Evolutionary conservation across 2,329 filamentous ascomycete genomes (phyloP).

Genomic region (Parasarocladium wereldwijsianum): DNA sequence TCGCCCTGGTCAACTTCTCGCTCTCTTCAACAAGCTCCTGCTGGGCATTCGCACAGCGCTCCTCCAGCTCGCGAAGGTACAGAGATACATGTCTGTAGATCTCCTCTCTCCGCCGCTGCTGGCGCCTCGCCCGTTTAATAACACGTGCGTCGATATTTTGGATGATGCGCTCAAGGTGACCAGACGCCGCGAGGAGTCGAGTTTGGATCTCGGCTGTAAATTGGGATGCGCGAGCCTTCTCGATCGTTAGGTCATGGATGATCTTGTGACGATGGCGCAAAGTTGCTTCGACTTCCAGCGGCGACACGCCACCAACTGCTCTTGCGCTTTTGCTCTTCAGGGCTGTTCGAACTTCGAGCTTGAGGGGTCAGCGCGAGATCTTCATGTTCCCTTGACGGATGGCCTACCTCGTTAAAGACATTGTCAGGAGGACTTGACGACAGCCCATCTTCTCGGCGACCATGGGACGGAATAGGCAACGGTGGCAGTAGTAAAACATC

Average conservation of each 20-base stretch:
- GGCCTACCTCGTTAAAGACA: too few relatives aligned
- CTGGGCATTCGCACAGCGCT: constrained; percentile 5
- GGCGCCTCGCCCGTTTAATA: constrained; percentile 1
- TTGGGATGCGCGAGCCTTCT: too few relatives aligned
- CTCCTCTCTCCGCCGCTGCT: constrained; percentile 6
- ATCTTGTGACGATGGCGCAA: constrained; percentile 10
- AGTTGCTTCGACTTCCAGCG: constrained; percentile 6
- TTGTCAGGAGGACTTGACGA: too few relatives aligned
- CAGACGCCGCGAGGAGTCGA: too few relatives aligned
- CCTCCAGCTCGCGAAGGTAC: constrained; percentile 11
- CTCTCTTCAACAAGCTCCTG: background rate
- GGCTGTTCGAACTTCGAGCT: constrained; percentile 10
- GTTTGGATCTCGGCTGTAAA: too few relatives aligned
- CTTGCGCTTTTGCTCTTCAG: constrained; percentile 10
- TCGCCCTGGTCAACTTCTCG: constrained; percentile 6
- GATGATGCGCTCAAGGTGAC: too few relatives aligned
- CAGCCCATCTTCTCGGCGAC: too few relatives aligned
- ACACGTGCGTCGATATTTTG: too few relatives aligned
- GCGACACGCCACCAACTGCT: constrained; percentile 9
- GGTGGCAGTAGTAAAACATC: too few relatives aligned
- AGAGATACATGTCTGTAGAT: constrained; percentile 13
- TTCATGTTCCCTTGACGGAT: too few relatives aligned
- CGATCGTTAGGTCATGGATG: constrained; percentile 7
- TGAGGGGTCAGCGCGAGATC: too few relatives aligned
- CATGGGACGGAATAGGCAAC: too few relatives aligned